Conservation (phyloP, 148 eudicot genomes). For the Cornus suecica region DNA sequence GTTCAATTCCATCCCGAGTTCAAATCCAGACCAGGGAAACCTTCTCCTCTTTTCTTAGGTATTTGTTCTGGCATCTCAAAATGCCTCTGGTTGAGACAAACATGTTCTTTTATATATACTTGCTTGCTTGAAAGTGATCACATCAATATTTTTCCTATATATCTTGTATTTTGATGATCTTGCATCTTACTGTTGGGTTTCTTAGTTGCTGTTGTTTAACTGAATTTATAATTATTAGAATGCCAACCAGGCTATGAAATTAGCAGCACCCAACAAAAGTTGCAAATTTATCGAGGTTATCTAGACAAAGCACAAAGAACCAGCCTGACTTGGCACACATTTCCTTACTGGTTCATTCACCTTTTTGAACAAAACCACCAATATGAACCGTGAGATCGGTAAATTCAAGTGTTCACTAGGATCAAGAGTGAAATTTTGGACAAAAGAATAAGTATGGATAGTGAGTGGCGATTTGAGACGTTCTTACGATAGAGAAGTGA, state of each 20-base stretch:
- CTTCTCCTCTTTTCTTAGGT: slow-evolving; percentile 91
- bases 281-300: too few species aligned
- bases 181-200: background rate
- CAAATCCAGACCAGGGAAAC: slow-evolving; percentile 90
- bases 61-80: slow-evolving; percentile 10
- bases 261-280: background rate
- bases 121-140: background rate
- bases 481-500: too few species aligned
- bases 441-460: too few species aligned
- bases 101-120: background rate
- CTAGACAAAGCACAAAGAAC: too few species aligned
- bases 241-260: background rate
- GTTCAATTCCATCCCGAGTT: slow-evolving; percentile 98
- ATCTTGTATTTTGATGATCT: background rate
- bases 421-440: too few species aligned
- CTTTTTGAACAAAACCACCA: too few species aligned
- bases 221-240: background rate
- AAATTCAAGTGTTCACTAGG: too few species aligned
- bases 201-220: background rate
- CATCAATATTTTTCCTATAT: background rate
- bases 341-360: too few species aligned
- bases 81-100: background rate
- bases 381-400: too few species aligned
- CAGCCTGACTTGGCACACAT: too few species aligned
- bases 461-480: too few species aligned